Evolutionary conservation across 192 early-diverging fungal genomes (phyloP).

Genomic region (Podila clonocystis): DNA sequence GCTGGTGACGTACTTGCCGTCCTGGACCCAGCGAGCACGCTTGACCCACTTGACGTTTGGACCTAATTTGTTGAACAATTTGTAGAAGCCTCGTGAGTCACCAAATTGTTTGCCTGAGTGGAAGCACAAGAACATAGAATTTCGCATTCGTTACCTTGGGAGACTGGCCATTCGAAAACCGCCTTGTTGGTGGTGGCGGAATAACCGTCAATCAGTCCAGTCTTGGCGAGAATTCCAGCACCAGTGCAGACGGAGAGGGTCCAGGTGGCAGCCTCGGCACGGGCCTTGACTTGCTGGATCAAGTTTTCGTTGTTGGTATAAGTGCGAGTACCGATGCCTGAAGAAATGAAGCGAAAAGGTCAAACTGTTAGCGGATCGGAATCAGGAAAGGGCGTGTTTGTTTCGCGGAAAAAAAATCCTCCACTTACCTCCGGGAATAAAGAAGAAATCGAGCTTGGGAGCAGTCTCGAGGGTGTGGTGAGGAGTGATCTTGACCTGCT

Average conservation of each 20-base stretch:
- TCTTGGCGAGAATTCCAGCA: conserved; percentile 52
- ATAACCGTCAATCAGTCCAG: conserved; percentile 59
- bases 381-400: not conserved
- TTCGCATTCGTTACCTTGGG: conserved; percentile 4
- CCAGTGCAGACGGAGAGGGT: conserved; percentile 60
- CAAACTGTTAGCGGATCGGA: no score
- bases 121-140: no score
- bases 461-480: conserved; percentile 35
- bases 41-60: conserved; percentile 61
- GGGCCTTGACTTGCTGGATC: conserved; percentile 10
- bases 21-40: conserved; percentile 61
- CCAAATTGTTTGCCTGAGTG: no score
- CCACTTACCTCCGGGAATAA: conserved; percentile 46
- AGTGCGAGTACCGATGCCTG: conserved; percentile 10
- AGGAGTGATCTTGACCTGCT: conserved; percentile 30
- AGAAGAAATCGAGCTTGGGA: conserved; percentile 42
- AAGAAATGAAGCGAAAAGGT: not conserved
- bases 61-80: not conserved
- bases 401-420: no score
- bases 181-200: conserved; percentile 51
- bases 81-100: no score
- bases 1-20: conserved; percentile 57
- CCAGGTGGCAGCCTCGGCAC: conserved; percentile 31
- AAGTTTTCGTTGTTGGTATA: conserved; percentile 11
- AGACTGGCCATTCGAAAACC: conserved; percentile 11